Percentiles rank a stretch among this genome's conserved stretches.
These are phyloP conservation scores for Plasmodium chabaudi DNA, from an alignment of 169 alveolate species.

Conservation along the genomic window DNA sequence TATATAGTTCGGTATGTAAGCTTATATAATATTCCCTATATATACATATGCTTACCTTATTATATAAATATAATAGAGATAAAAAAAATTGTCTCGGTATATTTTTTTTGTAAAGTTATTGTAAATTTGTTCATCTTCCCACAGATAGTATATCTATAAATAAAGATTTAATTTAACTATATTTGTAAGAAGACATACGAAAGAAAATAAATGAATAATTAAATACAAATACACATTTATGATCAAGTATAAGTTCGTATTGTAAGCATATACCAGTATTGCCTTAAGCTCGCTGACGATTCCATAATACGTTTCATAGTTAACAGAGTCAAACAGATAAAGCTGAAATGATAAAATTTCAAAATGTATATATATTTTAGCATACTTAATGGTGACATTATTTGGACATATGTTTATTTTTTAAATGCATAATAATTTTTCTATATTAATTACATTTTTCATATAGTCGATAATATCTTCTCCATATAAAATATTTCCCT, in stretches of 20 bases:
- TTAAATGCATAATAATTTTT: not conserved
- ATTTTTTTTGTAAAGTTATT: slow-evolving; percentile 64
- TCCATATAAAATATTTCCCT: slow-evolving; percentile 54
- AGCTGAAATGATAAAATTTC: slow-evolving; percentile 30
- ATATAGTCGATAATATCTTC: slow-evolving; percentile 68
- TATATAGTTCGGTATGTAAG: not conserved
- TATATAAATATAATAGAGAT: slow-evolving; percentile 45
- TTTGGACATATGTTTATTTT: not conserved
- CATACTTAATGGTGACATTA: not conserved
- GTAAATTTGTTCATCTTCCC: slow-evolving; percentile 69
- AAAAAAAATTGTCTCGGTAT: slow-evolving; percentile 50
- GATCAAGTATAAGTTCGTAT: not conserved
- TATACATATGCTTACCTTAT: slow-evolving; percentile 28
- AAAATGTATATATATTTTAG: not conserved
- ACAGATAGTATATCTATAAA: slow-evolving; percentile 52
- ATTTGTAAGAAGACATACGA: not conserved
- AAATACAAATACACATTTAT: not conserved
- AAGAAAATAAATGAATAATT: too few species aligned
- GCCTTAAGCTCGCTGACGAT: slow-evolving; percentile 45
- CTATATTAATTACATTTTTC: slow-evolving; percentile 67
- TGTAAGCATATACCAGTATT: slow-evolving; percentile 43
- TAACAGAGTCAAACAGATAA: slow-evolving; percentile 46
- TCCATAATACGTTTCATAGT: slow-evolving; percentile 66
- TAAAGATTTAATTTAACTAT: not conserved
- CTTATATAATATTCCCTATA: not conserved